phyloP scores from a whole-genome alignment of 176 grass and related monocot species.

The Musa schizocarpa region DNA sequence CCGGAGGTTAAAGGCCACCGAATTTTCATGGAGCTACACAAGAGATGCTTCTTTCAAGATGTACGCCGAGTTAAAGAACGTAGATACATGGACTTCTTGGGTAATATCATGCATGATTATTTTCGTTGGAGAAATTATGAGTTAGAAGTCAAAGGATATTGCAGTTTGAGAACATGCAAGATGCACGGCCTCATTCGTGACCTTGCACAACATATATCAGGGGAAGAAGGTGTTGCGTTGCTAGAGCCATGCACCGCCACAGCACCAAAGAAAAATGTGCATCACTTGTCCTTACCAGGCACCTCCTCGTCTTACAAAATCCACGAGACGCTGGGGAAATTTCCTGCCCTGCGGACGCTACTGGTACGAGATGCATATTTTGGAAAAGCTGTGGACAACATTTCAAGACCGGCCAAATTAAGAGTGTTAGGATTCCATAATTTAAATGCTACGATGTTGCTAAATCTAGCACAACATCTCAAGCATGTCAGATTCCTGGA shows the following conservation, averaged over 20 bases:
- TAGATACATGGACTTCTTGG: neutral
- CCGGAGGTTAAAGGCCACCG: constrained; percentile 4
- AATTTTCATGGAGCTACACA: constrained; percentile 15
- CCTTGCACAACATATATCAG: constrained; percentile 17
- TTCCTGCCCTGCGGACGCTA: neutral
- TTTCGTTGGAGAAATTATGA: neutral
- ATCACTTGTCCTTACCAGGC: neutral
- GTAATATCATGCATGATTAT: neutral
- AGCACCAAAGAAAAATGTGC: neutral
- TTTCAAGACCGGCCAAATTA: too few relatives aligned
- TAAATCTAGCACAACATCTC: neutral
- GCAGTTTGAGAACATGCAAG: neutral
- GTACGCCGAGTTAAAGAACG: neutral
- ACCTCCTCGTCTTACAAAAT: neutral
- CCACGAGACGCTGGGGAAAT: neutral
- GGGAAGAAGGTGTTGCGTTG: neutral
- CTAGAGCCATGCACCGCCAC: neutral
- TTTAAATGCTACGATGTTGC: neutral
- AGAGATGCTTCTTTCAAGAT: constrained; percentile 27
- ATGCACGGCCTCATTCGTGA: constrained; percentile 27
- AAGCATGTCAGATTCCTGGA: neutral
- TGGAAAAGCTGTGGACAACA: too few relatives aligned
- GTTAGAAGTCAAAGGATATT: too few relatives aligned
- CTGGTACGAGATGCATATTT: neutral
- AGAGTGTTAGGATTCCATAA: too few relatives aligned